Evolutionary conservation across 345 rosid species (phyloP), one percentile per base, ranked within the genome.

Genomic region (Melaleuca alternifolia): DNA sequence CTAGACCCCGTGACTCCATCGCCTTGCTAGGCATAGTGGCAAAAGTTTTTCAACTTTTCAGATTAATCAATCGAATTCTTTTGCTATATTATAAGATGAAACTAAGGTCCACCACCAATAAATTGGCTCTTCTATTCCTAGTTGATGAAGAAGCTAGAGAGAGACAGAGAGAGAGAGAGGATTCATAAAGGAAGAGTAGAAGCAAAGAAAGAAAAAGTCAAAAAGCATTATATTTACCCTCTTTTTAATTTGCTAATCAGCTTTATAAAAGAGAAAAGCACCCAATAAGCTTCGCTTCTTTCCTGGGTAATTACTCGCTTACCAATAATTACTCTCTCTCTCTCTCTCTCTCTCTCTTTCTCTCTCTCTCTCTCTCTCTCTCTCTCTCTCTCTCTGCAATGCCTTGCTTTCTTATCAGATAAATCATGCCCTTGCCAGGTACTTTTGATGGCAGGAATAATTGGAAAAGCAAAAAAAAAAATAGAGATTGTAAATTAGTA

Each of bases 231-330:
- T 65, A 18, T 37, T 18, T 18, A 71, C 57, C 57, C 9, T 9
- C 33, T 37, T 15, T 15, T 4, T 37, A 41, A 41, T 41, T 4
- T 41, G 48, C 44, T 37, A 71, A 71, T 71, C 26, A 71, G 13
- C 48, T 71, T 3, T 71, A 12, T 71, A 18, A 18, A 71, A 30
- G 16, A 18, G 6, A 71, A 71, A 71, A 71, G 86, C 96, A 94
- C 50, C 89, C 92, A 90, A 90, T 95, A 11, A 92, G 96, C 90
- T 95, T 91, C 88, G 23, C 87, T 61, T 59, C 84, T 57, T 86
- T 87, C 46, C 81, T 85, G 33, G 87, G 83, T 87, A 81, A 89
- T 84, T 52, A 87, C 88, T 85, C 87, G 44, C 50, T 44, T 83
- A 14, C 84, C 85, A 10, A 87, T 77, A 76, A 83, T 33, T 62